phyloP scores from a whole-genome alignment of 2,329 filamentous ascomycete species.

The Pseudopyrenochaeta lycopersici region DNA sequence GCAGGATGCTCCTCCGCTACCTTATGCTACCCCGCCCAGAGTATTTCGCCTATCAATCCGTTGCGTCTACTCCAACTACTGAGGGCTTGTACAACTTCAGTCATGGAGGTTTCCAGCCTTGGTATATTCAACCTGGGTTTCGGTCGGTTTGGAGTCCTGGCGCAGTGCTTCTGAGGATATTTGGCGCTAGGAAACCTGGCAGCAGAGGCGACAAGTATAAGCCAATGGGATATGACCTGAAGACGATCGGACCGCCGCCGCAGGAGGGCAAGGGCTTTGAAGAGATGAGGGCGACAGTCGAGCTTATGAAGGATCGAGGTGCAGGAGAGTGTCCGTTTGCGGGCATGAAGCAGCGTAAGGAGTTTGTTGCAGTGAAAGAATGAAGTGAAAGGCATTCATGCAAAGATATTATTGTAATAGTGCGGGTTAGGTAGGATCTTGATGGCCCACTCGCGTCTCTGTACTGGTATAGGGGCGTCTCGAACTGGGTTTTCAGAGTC shows the following conservation, averaged over 20 bases:
- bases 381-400: too few relatives aligned
- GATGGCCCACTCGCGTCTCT: neutral
- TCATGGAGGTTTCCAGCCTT: conserved; percentile 17
- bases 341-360: conserved; percentile 3
- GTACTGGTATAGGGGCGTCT: neutral
- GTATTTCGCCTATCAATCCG: conserved; percentile 8
- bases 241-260: conserved; percentile 11
- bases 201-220: conserved; percentile 13
- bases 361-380: too few relatives aligned
- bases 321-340: conserved; percentile 11
- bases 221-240: conserved; percentile 11
- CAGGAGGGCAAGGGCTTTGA: conserved; percentile 14
- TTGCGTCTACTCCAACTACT: conserved; percentile 8
- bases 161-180: conserved; percentile 9
- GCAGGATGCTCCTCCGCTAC: conserved; percentile 8
- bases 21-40: conserved; percentile 11
- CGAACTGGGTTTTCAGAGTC: neutral
- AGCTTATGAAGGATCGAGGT: conserved; percentile 7
- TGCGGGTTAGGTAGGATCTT: too few relatives aligned
- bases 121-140: conserved; percentile 14
- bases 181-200: conserved; percentile 15
- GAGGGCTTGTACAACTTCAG: conserved; percentile 15
- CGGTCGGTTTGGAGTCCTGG: conserved; percentile 13
- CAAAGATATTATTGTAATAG: too few relatives aligned
- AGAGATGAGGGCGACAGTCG: conserved; percentile 12